Base-by-base conservation (phyloP, 2,329 filamentous ascomycete genomes). In the Diaporthe destruens region DNA sequence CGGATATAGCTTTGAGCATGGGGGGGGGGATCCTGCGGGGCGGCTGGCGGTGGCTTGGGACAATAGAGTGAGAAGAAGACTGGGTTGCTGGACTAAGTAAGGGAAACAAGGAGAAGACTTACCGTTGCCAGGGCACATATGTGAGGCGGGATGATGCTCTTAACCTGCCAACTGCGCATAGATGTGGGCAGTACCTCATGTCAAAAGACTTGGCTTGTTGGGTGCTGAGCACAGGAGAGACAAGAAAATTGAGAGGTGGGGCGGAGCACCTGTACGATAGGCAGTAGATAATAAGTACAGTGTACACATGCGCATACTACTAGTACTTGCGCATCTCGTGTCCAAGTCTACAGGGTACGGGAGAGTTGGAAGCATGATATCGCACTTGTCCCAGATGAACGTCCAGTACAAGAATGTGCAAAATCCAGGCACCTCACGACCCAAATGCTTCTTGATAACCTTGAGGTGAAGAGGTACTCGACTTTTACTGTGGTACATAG, bases 191-290 rank as follows among this genome's bases (percentile, higher is more conserved):
- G 44, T 18, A 5, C 16, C 9, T 23, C 9, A 4, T 3, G 9
- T 12, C 36, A 39, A 12, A 12, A 39, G 36, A 14, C 14, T 32
- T 20, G 20, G 39, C 32, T 42, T 8, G 59, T 42, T 8, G 59
- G 12, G 23, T 32, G 39, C 8, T 47, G 25, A 12, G 25, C 39
- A 39, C 16, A 42, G 44, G 29, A 20, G 32, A 36, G 29, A 11
- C 32, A 44, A 65, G 29, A 65, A 51, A 65, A 51, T 36, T 44
- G n/a, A 25, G 44, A 65, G 44, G 61, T 49, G 44, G 59, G 42
- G 59, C 36, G 36, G 12, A 12, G 44, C 57, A 12, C 57, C 57
- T 18, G 29, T 29, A 29, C 29, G n/a, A n/a, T 34, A 34, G 7
- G 34, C 12, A 36, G 34, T 36, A 36, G 34, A 9, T 36, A 36